phyloP scores from a whole-genome alignment of 108 stramenopile species.

The Skeletonema tropicum region DNA sequence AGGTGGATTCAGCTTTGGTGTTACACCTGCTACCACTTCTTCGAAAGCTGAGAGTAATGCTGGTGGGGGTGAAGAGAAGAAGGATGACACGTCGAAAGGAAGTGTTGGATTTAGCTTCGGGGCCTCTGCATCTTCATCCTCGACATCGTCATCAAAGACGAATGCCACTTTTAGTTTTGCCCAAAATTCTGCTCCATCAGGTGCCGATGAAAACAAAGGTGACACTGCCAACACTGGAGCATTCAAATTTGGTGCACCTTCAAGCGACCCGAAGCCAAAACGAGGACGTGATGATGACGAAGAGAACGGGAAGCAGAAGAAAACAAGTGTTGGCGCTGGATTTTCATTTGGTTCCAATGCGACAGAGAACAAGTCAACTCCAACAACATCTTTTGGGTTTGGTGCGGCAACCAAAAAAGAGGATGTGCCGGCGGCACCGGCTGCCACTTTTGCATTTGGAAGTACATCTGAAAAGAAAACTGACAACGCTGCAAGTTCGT shows the following conservation, averaged over 20 bases:
- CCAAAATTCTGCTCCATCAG: neutral
- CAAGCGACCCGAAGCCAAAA: neutral
- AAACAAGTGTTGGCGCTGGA: slow-evolving; percentile 26
- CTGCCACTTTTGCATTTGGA: slow-evolving; percentile 1
- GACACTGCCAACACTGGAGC: slow-evolving; percentile 2
- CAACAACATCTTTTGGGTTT: slow-evolving; percentile 13
- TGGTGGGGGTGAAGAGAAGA: slow-evolving; percentile 8
- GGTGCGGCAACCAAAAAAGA: slow-evolving; percentile 1
- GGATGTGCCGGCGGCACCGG: neutral
- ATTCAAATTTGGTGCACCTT: neutral
- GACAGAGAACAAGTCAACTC: neutral
- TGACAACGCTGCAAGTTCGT: neutral
- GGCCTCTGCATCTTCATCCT: slow-evolving; percentile 2
- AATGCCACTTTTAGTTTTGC: neutral
- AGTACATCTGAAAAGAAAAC: neutral
- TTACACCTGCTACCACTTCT: neutral
- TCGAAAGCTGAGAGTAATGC: neutral
- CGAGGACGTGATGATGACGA: neutral
- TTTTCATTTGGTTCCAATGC: slow-evolving; percentile 26
- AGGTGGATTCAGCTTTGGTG: slow-evolving; percentile 17
- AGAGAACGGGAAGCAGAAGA: slow-evolving; percentile 7
- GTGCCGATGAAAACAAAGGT: slow-evolving; percentile 1
- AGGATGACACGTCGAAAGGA: slow-evolving; percentile 14
- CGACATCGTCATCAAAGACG: neutral
- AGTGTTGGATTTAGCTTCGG: slow-evolving; percentile 23